Evolutionary conservation across 805 yeast genomes (phyloP), one percentile per base, ranked within the genome.

Genomic region (Yamadazyma paraphyllophila): DNA sequence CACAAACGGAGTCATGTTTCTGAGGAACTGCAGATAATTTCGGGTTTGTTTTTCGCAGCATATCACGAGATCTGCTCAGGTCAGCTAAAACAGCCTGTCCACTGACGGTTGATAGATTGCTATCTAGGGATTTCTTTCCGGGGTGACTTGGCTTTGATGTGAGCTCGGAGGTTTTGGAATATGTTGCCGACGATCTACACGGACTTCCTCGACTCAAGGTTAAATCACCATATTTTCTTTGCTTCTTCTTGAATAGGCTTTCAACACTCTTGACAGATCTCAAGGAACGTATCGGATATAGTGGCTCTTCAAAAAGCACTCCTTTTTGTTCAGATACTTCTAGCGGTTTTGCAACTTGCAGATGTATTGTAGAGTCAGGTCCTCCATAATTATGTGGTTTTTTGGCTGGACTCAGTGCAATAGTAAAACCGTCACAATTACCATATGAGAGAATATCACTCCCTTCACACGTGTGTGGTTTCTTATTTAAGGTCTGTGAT

Each of bases 31-130:
- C 31, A 29, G 13, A n/a, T 32, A 15, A 7, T 40, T 26, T 29
- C 40, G 30, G 25, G 45, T 38, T 25, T 26, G 12, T n/a, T 24
- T 38, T 38, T 38, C 27, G 41, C 32, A 26, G 16, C 41, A n/a
- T 8, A 16, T 38, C 20, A 24, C 33, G 41, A 11, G 27, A 16
- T 20, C 7, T 10, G 5, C 16, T 11, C 9, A n/a, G 4, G 31
- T 10, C 8, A 29, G 31, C 4, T 29, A 29, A 7, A 29, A 29
- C 13, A 29, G 13, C 13, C 4, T 29, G 31, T 7, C 13, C 31
- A 7, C 13, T n/a, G 7, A 4, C 31, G 7, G 4, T 9, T 3
- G 31, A 11, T 3, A 29, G 11, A 29, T 11, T 10, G 13, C 13
- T 29, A 29, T 29, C 13, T 3, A 29, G 4, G 4, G 4, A 4